Evolutionary conservation across 2,329 filamentous ascomycete species (phyloP), one percentile per base, ranked within the genome.

Genomic region (Stagonosporopsis vannaccii): DNA sequence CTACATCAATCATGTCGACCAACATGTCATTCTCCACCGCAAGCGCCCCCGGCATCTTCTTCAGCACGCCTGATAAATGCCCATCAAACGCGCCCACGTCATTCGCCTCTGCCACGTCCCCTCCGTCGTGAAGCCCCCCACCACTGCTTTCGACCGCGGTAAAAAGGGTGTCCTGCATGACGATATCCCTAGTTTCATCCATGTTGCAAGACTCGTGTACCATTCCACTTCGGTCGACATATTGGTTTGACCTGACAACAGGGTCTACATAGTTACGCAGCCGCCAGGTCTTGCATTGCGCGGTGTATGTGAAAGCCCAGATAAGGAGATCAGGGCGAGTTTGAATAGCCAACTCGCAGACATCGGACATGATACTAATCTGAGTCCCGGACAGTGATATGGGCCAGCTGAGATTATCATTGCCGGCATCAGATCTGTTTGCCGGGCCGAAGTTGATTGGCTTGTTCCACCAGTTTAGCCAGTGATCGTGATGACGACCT

Each of bases 341-440:
- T 66, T 79, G 75, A 13, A 86, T 67, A 0, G 81, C 77, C 9
- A 87, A 61, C 59, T 85, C 84, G 22, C 82, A 81, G 3, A 84
- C 63, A 7, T 75, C 77, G 3, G 74, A 61, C 20, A 83, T 71
- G 2, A 59, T 75, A 0, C 79, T 82, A 45, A 86, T 78, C 58
- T 80, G 70, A 44, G 79, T 80, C 8, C 84, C 84, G 13, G 75
- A 72, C 3, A 86, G 74, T 47, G 76, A 75, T 9, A 85, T 69
- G 3, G 83, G 82, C 81, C 82, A 84, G 42, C 63, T 65, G 19
- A 37, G 57, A 59, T 37, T 67, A 41, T 28, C 51, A 32, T 46
- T 60, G 2, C 50, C 45, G 6, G 6, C 6, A 1, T 58, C 46
- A 22, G 25, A 30, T 23, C 44, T 49, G 15, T 41, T 42, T 36